A percentile compares a stretch with the other conserved stretches of the same genome.
Evolutionary conservation across 1,284 basidiomycete species (phyloP).

Genomic region (Serendipita sp.): DNA sequence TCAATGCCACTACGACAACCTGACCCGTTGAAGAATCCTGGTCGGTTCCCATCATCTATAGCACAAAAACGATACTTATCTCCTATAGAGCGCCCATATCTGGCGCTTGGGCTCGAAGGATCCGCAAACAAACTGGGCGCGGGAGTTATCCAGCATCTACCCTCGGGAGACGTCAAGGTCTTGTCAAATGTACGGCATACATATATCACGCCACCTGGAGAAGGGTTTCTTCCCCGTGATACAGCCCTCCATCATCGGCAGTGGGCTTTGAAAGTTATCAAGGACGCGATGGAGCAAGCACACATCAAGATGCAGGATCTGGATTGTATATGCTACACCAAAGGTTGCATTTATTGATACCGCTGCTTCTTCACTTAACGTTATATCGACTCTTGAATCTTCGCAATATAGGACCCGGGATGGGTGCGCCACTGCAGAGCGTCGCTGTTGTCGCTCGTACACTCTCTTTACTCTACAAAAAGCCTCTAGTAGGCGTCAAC

Average conservation of each 20-base stretch:
- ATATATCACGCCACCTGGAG: conserved; percentile 94
- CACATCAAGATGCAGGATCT: conserved; percentile 59
- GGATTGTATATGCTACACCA: conserved; percentile 94
- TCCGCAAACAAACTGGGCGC: conserved; percentile 98
- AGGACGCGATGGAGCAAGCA: conserved; percentile 65
- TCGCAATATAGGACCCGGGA: conserved; percentile 66
- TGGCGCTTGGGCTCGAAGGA: conserved; percentile 77
- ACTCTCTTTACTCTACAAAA: conserved; percentile 73
- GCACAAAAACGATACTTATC: background rate
- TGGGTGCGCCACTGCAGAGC: conserved; percentile 94
- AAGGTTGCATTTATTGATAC: conserved; percentile 40
- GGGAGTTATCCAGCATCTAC: conserved; percentile 77
- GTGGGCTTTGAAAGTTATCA: conserved; percentile 78
- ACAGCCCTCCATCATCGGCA: conserved; percentile 92
- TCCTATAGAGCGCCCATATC: conserved; percentile 23
- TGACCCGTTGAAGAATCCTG: conserved; percentile 7
- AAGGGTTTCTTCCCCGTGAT: conserved; percentile 91
- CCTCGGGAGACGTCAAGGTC: conserved; percentile 52
- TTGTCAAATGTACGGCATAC: conserved; percentile 87
- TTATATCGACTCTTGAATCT: background rate
- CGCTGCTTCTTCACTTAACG: background rate
- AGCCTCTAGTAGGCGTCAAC: conserved; percentile 93
- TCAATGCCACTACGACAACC: background rate
- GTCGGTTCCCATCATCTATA: background rate
- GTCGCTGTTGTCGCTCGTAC: conserved; percentile 93